Percentiles rank a stretch among this genome's conserved stretches.
phyloP scores from a whole-genome alignment of 352 stramenopile genomes.

The Peronospora destructor region DNA sequence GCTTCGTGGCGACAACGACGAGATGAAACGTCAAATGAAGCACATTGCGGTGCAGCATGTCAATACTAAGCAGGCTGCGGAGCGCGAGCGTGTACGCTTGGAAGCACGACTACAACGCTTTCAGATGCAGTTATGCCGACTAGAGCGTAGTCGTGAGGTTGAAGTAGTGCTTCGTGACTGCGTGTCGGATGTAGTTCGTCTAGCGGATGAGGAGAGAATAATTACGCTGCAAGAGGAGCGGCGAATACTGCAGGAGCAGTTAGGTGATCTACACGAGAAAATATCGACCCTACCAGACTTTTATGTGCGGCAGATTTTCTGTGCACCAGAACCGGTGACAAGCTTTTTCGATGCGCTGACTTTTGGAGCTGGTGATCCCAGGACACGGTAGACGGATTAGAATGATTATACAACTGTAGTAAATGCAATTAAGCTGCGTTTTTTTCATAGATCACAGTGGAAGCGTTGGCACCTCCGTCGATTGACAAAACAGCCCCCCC shows the following conservation, averaged over 20 bases:
- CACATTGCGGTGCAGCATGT: constrained; percentile 13
- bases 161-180: constrained; percentile 48
- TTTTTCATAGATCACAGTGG: constrained; percentile 40
- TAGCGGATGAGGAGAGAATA: constrained; percentile 55
- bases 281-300: constrained; percentile 81
- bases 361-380: constrained; percentile 27
- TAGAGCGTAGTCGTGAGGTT: constrained; percentile 45
- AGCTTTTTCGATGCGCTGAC: constrained; percentile 81
- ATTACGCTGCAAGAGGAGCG: constrained; percentile 57
- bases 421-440: constrained; percentile 1
- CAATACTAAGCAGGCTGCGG: constrained; percentile 19
- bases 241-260: constrained; percentile 54
- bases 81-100: constrained; percentile 33
- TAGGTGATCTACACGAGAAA: constrained; percentile 73
- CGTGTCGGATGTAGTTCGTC: constrained; percentile 44
- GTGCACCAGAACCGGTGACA: constrained; percentile 55
- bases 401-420: constrained; percentile 15
- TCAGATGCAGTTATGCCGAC: constrained; percentile 47
- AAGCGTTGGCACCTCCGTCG: constrained; percentile 36
- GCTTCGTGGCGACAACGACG: constrained; percentile 23
- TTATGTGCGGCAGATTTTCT: constrained; percentile 83
- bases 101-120: constrained; percentile 43
- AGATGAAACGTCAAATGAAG: constrained; percentile 21
- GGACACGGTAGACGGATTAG: constrained; percentile 23
- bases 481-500: constrained; percentile 80